These are phyloP conservation scores for Vigna angularis DNA, from an alignment of 306 rosid genomes.

Conservation along the genomic window DNA sequence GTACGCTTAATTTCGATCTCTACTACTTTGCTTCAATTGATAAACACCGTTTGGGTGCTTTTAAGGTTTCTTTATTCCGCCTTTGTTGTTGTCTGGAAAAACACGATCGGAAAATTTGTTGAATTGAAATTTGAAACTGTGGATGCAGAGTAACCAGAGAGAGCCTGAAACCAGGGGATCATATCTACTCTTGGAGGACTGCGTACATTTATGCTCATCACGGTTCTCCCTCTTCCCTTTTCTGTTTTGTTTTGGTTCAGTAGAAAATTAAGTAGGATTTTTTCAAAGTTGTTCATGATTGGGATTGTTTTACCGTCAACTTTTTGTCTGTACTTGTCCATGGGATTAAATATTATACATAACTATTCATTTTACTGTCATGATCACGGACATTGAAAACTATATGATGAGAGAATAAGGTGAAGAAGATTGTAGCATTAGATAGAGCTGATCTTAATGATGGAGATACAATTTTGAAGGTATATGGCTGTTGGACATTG, in stretches of 20 bases:
- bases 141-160: constrained; percentile 60
- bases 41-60: constrained; percentile 9
- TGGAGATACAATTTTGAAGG: constrained; percentile 7
- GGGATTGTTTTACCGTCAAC: background rate
- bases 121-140: background rate
- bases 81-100: background rate
- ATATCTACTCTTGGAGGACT: constrained; percentile 89
- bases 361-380: background rate
- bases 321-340: too few relatives aligned
- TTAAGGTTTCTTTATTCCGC: constrained; percentile 1
- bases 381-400: constrained; percentile 22
- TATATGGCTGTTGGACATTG: too few relatives aligned
- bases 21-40: background rate
- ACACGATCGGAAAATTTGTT: background rate
- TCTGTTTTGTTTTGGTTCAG: background rate
- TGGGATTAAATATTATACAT: background rate
- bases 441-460: constrained; percentile 14
- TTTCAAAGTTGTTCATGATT: background rate
- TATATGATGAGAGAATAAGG: background rate
- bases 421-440: constrained; percentile 15
- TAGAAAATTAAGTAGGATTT: background rate
- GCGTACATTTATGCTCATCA: constrained; percentile 95
- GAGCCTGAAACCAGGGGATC: constrained; percentile 87
- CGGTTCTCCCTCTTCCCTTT: constrained; percentile 52
- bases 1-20: constrained; percentile 42